Conservation (phyloP, 768 basidiomycete species). For the Boletus rex-veris region DNA sequence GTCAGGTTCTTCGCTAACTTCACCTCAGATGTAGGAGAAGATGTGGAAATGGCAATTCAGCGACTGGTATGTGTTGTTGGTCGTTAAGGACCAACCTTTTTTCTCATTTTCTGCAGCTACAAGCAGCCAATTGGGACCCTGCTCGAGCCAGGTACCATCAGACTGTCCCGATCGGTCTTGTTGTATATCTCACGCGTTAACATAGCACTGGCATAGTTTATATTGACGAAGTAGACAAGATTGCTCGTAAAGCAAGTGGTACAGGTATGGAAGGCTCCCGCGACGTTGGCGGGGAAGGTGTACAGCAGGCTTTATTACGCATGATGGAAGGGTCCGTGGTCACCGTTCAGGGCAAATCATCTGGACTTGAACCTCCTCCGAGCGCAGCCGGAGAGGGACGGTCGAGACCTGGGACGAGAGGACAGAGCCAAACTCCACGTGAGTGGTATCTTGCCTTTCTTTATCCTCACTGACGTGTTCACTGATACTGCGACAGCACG, state of each 20-base stretch:
- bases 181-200: constrained; percentile 5
- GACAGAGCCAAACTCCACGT: constrained; percentile 35
- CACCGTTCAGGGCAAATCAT: constrained; percentile 73
- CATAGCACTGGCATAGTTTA: constrained; percentile 88
- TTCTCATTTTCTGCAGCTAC: constrained; percentile 48
- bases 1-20: constrained; percentile 3
- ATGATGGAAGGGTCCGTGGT: constrained; percentile 93
- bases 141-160: constrained; percentile 66
- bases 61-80: constrained; percentile 53
- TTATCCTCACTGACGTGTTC: neutral
- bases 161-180: neutral
- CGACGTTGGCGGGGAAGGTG: constrained; percentile 95
- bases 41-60: constrained; percentile 89
- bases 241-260: constrained; percentile 58
- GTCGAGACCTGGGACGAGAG: constrained; percentile 48
- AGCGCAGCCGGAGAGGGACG: constrained; percentile 44
- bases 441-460: neutral
- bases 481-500: constrained; percentile 38
- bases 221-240: constrained; percentile 95
- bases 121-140: constrained; percentile 89
- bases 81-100: neutral
- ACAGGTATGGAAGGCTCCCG: constrained; percentile 65
- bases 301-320: constrained; percentile 87
- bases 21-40: constrained; percentile 84
- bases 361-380: constrained; percentile 44